phyloP scores from a whole-genome alignment of 257 asterid species.

The Solanum appendiculatum region DNA sequence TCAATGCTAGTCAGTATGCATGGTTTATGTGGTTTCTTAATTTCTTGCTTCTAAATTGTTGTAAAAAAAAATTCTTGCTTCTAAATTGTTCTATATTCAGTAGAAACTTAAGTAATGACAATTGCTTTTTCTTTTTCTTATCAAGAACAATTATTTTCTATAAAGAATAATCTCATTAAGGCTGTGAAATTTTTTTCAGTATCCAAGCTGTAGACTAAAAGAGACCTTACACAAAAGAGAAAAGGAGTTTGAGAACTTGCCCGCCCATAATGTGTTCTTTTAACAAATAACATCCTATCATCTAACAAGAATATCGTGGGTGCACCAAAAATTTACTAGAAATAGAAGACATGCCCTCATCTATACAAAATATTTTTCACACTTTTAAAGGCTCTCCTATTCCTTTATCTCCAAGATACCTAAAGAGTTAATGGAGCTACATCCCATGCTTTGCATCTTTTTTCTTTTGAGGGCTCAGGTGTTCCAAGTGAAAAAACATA shows the following conservation, averaged over 20 bases:
- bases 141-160: not conserved
- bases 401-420: not conserved
- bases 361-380: not conserved
- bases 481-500: not conserved
- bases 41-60: not conserved
- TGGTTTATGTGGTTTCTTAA: not conserved
- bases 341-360: not conserved
- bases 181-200: not conserved
- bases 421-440: not conserved
- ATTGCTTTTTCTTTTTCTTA: not conserved
- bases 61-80: too few relatives aligned
- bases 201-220: not conserved
- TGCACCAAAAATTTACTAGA: not conserved
- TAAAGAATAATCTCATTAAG: not conserved
- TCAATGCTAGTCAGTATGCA: not conserved
- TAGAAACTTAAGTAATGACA: not conserved
- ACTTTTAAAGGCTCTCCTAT: not conserved
- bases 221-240: not conserved
- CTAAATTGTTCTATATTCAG: not conserved
- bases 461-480: not conserved
- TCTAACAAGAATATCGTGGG: not conserved
- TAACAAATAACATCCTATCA: not conserved
- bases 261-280: not conserved
- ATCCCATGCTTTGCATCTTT: not conserved
- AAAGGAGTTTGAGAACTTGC: not conserved